Base-by-base conservation (phyloP, 495 filamentous ascomycete genomes). In the Trichoderma orchidacearum region DNA sequence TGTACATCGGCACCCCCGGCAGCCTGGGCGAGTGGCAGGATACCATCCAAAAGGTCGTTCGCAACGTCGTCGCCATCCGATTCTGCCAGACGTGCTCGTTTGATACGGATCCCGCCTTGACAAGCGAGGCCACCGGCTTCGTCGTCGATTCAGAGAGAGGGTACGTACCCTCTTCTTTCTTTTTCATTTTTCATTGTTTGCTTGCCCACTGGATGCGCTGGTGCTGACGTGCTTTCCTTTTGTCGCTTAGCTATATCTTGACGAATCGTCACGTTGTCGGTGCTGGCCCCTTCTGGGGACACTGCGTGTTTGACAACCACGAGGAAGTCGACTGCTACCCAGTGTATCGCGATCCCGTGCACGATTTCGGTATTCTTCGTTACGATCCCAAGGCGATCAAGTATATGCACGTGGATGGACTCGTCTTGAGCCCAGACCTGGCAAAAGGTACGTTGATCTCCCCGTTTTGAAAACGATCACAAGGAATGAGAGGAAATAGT, bases 31-130 rank as follows among this genome's bases (percentile, higher is more conserved):
- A 98, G 70, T 99, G 93, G 93, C 94, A 97, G 67, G 85, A 82
- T 12, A 96, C 91, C 3, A 95, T 99, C 60, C 90, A 97, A 73
- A 82, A 79, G 38, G 94, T 96, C 2, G 91, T 99, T 23, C 80
- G 81, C 60, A 94, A 86, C 54, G 93, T 96, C 1, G 94, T 99
- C 30, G 95, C 90, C 12, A 97, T 99, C 67, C 88, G 95, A 59
- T 99, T 99, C 75, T 97, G 92, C 67, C 92, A 96, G 74, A 97
- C 94, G 0, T 95, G 89, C 70, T 90, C 93, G 4, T 99, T 99
- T 66, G 93, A 99, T 66, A 97, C 93, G 15, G 94, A 97, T 61
- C 72, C 89, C 15, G 95, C 94, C 3, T 81, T 93, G 64, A 87
- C 90, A 15, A 94, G 87, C 64, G 94, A 99, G 70, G 93, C 93